Base-by-base conservation (phyloP, 1,139 yeast species). In the Candida sojae region DNA sequence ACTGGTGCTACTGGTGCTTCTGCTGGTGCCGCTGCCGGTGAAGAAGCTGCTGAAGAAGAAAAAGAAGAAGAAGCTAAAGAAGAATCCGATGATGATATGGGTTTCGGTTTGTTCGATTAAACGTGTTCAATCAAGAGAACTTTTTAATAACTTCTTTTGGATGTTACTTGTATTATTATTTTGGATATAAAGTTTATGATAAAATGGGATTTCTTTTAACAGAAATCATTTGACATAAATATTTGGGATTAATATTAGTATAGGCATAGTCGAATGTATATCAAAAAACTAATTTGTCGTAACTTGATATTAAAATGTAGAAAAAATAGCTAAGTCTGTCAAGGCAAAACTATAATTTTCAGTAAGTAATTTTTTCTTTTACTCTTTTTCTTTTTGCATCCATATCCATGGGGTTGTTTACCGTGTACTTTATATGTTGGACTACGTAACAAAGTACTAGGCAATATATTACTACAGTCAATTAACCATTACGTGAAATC, bases 41-140 rank as follows among this genome's bases (percentile, higher is more conserved):
- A 71, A 51, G 87, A 69, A 49, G 87, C 71, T 50, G 86, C 73
- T 60, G 82, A 68, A 61, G 74, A 71, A 60, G 80, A 75, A 63
- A 83, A 73, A 59, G 80, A 79, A 68, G 86, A 77, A 63, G 83
- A 76, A 63, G 67, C 64, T 50, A 79, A 77, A 62, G 83, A 80
- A 71, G 84, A 79, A 69, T 77, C 78, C 62, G 86, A 83, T 67
- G 85, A 80, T 62, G 90, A 84, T 76, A 84, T 85, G 91, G 91
- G 90, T 63, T 83, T 85, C 86, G 91, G 91, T 78, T 82, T 85
- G 75, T 85, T 85, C 80, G 91, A 86, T 79, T 86, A 85, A 74
- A 63, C 60, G 44, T 48, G 42, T 45, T 29, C 23, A 36, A 25
- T 36, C 30, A 25, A 25, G 30, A 36, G 39, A 36, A 21, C 9